Conservation (phyloP, 1,284 basidiomycete genomes). For the Dichomitus squalens region DNA sequence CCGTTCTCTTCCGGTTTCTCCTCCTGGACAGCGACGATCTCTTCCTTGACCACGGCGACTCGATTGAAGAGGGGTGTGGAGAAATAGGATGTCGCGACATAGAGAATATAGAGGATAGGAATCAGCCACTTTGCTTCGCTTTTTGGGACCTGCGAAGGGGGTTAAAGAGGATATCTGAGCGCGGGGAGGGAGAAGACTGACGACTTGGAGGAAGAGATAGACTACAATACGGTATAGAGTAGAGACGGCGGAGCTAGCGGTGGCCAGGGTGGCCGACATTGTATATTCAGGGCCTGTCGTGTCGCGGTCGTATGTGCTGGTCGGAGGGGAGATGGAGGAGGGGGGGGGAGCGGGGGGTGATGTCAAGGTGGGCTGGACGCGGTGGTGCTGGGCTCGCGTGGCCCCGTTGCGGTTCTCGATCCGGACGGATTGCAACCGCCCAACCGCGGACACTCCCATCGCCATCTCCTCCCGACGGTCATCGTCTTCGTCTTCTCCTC, state of each 20-base stretch:
- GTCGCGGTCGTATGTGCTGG: not conserved
- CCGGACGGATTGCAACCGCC: slow-evolving; percentile 4
- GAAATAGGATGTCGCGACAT: slow-evolving; percentile 9
- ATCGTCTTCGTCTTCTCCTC: not conserved
- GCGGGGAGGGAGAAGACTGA: slow-evolving; percentile 8
- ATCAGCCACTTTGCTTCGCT: slow-evolving; percentile 15
- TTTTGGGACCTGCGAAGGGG: slow-evolving; percentile 9
- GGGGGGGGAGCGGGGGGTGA: slow-evolving; percentile 2
- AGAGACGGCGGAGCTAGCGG: slow-evolving; percentile 25
- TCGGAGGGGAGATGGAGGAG: not conserved
- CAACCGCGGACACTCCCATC: not conserved
- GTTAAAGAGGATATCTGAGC: not conserved
- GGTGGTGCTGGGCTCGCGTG: not conserved
- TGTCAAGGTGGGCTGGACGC: slow-evolving; percentile 6
- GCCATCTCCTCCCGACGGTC: not conserved
- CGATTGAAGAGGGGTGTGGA: slow-evolving; percentile 14
- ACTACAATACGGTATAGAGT: slow-evolving; percentile 27
- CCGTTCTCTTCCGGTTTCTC: slow-evolving; percentile 16
- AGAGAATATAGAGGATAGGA: slow-evolving; percentile 16
- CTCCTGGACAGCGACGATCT: slow-evolving; percentile 11
- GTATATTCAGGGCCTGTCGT: slow-evolving; percentile 6
- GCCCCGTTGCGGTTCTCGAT: slow-evolving; percentile 2
- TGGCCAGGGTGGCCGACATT: slow-evolving; percentile 24
- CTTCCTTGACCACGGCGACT: slow-evolving; percentile 14
- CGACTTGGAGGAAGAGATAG: slow-evolving; percentile 30